These are phyloP conservation scores for Mucor ambiguus DNA, from an alignment of 371 early-diverging fungal species.

Conservation along the genomic window DNA sequence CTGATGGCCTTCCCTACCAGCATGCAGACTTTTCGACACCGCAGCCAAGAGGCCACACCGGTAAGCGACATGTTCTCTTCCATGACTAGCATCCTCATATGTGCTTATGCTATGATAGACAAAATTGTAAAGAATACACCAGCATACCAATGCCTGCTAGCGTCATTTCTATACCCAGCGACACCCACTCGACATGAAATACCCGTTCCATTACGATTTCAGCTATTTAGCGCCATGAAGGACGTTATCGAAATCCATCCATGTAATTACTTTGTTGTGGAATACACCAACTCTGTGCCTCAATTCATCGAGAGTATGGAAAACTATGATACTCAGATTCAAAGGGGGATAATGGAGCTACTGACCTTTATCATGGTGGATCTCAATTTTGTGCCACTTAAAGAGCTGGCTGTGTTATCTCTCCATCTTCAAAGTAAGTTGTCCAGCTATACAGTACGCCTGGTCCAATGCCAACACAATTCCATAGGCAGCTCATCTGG, in stretches of 20 bases:
- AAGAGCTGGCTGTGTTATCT: slow-evolving; percentile 63
- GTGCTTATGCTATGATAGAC: slow-evolving; percentile 16
- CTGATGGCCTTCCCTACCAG: slow-evolving; percentile 62
- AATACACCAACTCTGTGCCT: slow-evolving; percentile 51
- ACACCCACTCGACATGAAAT: slow-evolving; percentile 17
- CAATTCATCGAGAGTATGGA: slow-evolving; percentile 63
- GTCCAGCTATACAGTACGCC: neutral
- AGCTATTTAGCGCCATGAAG: slow-evolving; percentile 44
- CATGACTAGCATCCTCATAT: too few relatives aligned
- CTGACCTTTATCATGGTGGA: slow-evolving; percentile 61
- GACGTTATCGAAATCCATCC: slow-evolving; percentile 46
- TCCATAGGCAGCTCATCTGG: slow-evolving; percentile 52
- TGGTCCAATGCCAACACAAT: neutral
- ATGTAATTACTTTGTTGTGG: slow-evolving; percentile 61
- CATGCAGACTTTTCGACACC: slow-evolving; percentile 43
- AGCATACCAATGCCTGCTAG: slow-evolving; percentile 48
- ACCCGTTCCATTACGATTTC: slow-evolving; percentile 23
- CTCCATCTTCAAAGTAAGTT: slow-evolving; percentile 63
- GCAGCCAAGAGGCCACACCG: slow-evolving; percentile 21
- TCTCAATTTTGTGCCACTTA: slow-evolving; percentile 71
- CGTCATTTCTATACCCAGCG: slow-evolving; percentile 47
- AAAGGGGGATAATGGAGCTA: slow-evolving; percentile 59
- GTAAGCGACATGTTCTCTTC: slow-evolving; percentile 14
- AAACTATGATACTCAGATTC: slow-evolving; percentile 45
- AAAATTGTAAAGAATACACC: slow-evolving; percentile 47